phyloP scores from a whole-genome alignment of 305 asterid species.

The Rubia peregrina region DNA sequence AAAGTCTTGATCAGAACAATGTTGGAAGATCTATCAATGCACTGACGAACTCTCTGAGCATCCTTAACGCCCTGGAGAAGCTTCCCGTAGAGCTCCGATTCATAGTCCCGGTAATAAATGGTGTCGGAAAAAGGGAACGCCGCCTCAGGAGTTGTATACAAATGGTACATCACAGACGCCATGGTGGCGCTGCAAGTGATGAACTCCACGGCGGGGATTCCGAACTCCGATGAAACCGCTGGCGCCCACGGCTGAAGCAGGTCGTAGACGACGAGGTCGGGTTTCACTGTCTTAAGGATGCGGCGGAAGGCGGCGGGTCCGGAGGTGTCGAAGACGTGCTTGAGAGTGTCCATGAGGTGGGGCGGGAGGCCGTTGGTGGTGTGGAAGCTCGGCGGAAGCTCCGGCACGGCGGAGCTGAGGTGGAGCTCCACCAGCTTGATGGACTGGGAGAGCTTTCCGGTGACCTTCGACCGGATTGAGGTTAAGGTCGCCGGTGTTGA shows the following conservation, averaged over 20 bases:
- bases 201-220: constrained; percentile 4
- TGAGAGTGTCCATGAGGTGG: not conserved
- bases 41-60: not conserved
- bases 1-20: constrained; percentile 3
- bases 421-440: not conserved
- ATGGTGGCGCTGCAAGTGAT: not conserved
- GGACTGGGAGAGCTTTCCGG: not conserved
- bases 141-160: not conserved
- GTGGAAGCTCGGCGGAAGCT: not conserved
- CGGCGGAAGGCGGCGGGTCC: not conserved
- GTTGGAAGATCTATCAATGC: not conserved
- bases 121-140: not conserved
- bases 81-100: not conserved
- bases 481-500: not conserved
- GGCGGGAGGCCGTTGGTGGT: constrained; percentile 7
- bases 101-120: not conserved
- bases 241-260: constrained; percentile 9
- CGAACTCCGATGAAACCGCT: not conserved
- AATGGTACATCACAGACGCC: not conserved
- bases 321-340: not conserved
- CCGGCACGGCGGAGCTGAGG: not conserved
- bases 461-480: not conserved
- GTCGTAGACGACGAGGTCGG: constrained; percentile 4
- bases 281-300: not conserved
- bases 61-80: not conserved